Base-by-base conservation (phyloP, 2,329 filamentous ascomycete genomes). In the Colletotrichum kahawae region DNA sequence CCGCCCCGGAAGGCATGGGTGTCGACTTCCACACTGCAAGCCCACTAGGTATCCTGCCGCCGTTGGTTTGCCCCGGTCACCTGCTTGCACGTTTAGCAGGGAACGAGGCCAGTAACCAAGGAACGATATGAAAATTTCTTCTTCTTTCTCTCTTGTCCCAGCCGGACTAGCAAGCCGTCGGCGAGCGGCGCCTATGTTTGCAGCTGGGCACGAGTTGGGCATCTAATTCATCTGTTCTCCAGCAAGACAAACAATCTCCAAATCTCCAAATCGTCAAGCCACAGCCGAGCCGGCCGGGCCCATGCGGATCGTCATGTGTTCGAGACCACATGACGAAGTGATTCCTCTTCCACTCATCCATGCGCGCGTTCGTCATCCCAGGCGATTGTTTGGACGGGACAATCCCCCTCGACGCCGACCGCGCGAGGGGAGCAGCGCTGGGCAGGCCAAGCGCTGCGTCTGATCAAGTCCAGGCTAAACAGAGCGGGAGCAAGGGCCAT, bases 291-390 rank as follows among this genome's bases (percentile, higher is more conserved):
- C 54, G 56, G 67, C 54, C 67, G 36, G 33, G 63, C 34, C 43
- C 48, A 68, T 57, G 43, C 34, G 57, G 72, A 31, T 29, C 67
- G 27, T 70, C 71, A 66, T 65, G 63, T 67, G 72, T 36, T 70
- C 34, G 38, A 36, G 56, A 34, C 24, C 73, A 68, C 73, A 75
- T 73, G 73, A 73, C 69, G 64, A 59, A 29, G 13, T 21, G 7
- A 75, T 72, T 43, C 63, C 16, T 57, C 59, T 34, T 65, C 64
- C 69, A 57, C 54, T 18, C 57, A 72, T 64, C 33, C 69, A 75
- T 71, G 56, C 68, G n/a, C 54, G 38, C 56, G 24, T 60, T 63
- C 51, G 31, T 64, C 59, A 12, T 64, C 31, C 66, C 54, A 60
- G 16, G 33, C 63, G 57, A n/a, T 71, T 59, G 51, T 67, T 34